Evolutionary conservation across 805 yeast species (phyloP), one percentile per base, ranked within the genome.

Genomic region (Candida multigemmis): DNA sequence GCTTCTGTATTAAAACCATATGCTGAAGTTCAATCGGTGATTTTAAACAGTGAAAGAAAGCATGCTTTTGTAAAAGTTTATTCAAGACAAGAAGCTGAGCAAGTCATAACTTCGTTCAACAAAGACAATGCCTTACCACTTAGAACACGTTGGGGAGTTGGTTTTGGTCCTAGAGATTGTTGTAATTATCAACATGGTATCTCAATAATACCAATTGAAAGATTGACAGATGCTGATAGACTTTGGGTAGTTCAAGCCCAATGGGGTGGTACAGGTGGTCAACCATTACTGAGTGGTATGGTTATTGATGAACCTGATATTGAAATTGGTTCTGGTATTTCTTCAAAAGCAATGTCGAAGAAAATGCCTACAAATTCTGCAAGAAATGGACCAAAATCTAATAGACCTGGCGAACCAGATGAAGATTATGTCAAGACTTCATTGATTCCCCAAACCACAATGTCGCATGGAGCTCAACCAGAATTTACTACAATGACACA

Each of bases 121-220:
- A 74, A 77, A 40, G 77, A 76, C 35, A 78, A 80, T 21, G 53
- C 71, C 7, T 57, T 61, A 48, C 60, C 73, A 40, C 62, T 91
- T 40, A 73, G 97, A 56, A 83, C 93, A 4, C 71, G 96, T 49
- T 91, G 98, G 98, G 98, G 97, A 40, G 97, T 91, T 36, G 98
- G 98, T 1, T 91, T 82, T 47, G 98, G 98, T 4, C 98, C 98
- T 29, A 75, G 98, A 61, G 97, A 91, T 53, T 89, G 97, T 62
- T 84, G 95, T 52, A 93, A 91, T 55, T 91, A 91, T 55, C 87
- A 78, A 46, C 78, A 78, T 32, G 98, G 98, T 35, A 68, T 78
- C 20, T 80, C 94, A 34, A 71, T 86, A 19, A 85, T 91, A 35
- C 96, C 97, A 10, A 59, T 91, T 26, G 72, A 71, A 33, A 72